Conservation (phyloP, 371 early-diverging fungal species). For the Parasitella parasitica region DNA sequence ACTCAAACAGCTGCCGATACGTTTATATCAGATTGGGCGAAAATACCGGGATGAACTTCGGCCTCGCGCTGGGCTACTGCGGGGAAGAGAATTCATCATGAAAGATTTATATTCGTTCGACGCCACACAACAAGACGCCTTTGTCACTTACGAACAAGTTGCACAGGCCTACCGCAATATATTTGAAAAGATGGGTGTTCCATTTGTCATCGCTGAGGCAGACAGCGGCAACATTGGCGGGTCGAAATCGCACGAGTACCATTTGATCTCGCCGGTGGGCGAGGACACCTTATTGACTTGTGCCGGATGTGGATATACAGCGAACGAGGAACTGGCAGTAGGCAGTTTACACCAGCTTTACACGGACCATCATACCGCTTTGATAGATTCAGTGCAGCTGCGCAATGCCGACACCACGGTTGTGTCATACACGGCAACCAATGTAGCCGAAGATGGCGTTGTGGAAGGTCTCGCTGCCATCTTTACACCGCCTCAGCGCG, state of each 20-base stretch:
- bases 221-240: conserved; percentile 94
- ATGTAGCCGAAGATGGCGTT: background rate
- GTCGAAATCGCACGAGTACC: conserved; percentile 86
- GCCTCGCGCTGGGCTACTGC: conserved; percentile 79
- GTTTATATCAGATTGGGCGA: conserved; percentile 87
- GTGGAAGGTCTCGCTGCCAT: conserved; percentile 21
- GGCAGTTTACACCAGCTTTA: conserved; percentile 12
- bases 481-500: conserved; percentile 20
- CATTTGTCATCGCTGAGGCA: conserved; percentile 84
- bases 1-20: conserved; percentile 75
- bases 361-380: background rate
- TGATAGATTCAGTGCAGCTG: background rate
- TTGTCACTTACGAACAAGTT: conserved; percentile 71
- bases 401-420: background rate
- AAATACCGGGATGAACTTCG: conserved; percentile 88
- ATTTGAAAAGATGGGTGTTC: conserved; percentile 72
- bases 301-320: conserved; percentile 69
- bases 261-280: conserved; percentile 73
- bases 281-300: conserved; percentile 84
- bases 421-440: background rate
- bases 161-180: conserved; percentile 72
- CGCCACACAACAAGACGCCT: conserved; percentile 62
- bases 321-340: conserved; percentile 76
- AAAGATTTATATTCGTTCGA: conserved; percentile 94
- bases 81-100: conserved; percentile 93